Percentiles rank a stretch among this genome's conserved stretches.
These are phyloP conservation scores for Colletotrichum spinosum DNA, from an alignment of 2,329 filamentous ascomycete genomes.

Conservation along the genomic window DNA sequence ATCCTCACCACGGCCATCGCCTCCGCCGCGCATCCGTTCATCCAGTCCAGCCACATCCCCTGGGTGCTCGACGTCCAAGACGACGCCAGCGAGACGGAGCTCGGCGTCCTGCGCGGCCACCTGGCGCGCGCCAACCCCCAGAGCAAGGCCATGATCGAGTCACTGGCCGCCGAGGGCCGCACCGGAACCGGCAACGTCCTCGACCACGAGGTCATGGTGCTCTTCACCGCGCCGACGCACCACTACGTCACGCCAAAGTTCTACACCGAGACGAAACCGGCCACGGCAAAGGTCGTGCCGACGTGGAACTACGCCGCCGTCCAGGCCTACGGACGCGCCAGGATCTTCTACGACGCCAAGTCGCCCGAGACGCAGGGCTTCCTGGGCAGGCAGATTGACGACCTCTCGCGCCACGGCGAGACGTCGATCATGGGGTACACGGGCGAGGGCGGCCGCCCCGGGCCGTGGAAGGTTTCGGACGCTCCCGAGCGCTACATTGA, in stretches of 20 bases:
- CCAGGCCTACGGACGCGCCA: conserved; percentile 71
- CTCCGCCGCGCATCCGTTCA: conserved; percentile 58
- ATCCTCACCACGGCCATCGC: conserved; percentile 71
- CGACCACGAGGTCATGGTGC: conserved; percentile 68
- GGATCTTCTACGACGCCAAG: conserved; percentile 63
- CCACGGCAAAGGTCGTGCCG: conserved; percentile 73
- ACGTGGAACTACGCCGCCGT: conserved; percentile 79
- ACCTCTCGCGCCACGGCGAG: conserved; percentile 65
- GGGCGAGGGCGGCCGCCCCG: conserved; percentile 46
- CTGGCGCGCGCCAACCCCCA: conserved; percentile 74
- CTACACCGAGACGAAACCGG: conserved; percentile 73
- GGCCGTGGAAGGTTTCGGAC: conserved; percentile 67
- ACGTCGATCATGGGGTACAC: conserved; percentile 67
- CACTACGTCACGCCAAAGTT: conserved; percentile 78
- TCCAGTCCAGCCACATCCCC: conserved; percentile 72
- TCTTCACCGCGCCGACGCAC: conserved; percentile 68
- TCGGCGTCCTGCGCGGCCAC: conserved; percentile 67
- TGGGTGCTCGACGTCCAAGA: conserved; percentile 66
- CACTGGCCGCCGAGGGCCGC: conserved; percentile 41
- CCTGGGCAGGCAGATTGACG: conserved; percentile 62
- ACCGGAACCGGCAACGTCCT: conserved; percentile 42
- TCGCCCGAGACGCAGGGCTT: conserved; percentile 58
- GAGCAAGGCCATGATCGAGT: conserved; percentile 68
- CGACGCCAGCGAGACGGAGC: conserved; percentile 52
- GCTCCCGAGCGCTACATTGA: conserved; percentile 68